A percentile compares a stretch with the other conserved stretches of the same genome.
Evolutionary conservation across 164 flowering plant genomes (phyloP).

Genomic region (Stephania japonica): DNA sequence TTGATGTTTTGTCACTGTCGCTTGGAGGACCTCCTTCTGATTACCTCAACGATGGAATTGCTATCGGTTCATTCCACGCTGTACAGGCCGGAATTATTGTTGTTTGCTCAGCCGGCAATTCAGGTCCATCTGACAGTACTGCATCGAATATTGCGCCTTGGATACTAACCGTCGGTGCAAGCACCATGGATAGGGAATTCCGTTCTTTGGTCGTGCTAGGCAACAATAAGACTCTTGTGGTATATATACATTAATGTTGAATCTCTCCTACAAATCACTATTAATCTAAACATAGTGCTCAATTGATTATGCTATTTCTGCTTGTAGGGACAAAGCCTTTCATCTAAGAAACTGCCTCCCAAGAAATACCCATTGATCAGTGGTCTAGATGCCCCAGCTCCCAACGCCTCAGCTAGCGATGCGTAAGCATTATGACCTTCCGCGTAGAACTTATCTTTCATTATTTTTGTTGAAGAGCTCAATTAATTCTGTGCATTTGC

Average conservation of each 20-base stretch:
- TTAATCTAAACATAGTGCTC: not conserved
- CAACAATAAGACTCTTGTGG: constrained; percentile 28
- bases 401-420: constrained; percentile 22
- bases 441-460: not conserved
- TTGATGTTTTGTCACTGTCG: constrained; percentile 45
- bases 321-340: constrained; percentile 46
- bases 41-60: constrained; percentile 32
- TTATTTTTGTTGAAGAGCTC: not conserved
- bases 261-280: no score
- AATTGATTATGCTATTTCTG: not conserved
- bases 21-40: constrained; percentile 30
- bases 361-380: constrained; percentile 37
- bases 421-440: constrained; percentile 29
- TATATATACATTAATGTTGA: not conserved
- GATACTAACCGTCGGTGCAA: constrained; percentile 64
- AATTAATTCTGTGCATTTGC: no score
- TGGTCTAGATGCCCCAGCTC: constrained; percentile 25
- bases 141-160: constrained; percentile 47
- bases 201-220: constrained; percentile 26
- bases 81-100: constrained; percentile 42
- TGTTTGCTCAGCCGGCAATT: constrained; percentile 47
- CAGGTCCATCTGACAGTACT: constrained; percentile 29
- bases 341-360: constrained; percentile 16
- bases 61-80: constrained; percentile 59
- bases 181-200: constrained; percentile 53